Base-by-base conservation (phyloP, 768 basidiomycete genomes). In the Calocybe cyanea region DNA sequence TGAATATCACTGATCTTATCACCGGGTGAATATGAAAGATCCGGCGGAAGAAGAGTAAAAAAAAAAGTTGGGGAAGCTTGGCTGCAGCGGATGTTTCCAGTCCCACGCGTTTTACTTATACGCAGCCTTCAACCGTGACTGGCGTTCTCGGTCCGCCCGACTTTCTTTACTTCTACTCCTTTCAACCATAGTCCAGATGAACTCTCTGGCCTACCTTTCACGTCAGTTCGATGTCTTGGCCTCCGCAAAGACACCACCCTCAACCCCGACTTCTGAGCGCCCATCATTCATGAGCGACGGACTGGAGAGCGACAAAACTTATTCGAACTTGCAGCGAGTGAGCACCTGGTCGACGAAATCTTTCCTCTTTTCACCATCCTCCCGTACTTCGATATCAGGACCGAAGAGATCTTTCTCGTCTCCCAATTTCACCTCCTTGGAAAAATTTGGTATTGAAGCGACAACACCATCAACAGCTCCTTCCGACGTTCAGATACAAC, bases 201-300 rank as follows among this genome's bases (percentile, higher is more conserved):
- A 92, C 71, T 86, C 86, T 56, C 79, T 92, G 58, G 73, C 77
- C 14, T 83, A 87, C 67, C 73, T 92, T 50, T 87, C 89, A 54
- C 83, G 85, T 60, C 84, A 88, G 63, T 81, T 89, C 73, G 87
- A 92, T 69, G 81, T 78, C 50, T 68, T 87, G 54, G 81, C 83
- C 48, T 67, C 81, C 7, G 63, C 81, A 39, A 73, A 72, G 55
- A 72, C 81, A 34, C 78, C 80, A 20, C 77, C 83, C 13, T 74
- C 79, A 31, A 78, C 81, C 1, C 77, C 81, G 34, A 65, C 69
- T 36, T 56, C 66, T 36, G 69, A 73, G 20, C 62, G 62, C 19
- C 43, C 60, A 6, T 52, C 64, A 17, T 63, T 65, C 52, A 57
- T 65, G 38, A 50, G 50, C 40, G 54, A 58, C 46, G 53, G 49